A percentile compares a stretch with the other conserved stretches of the same genome.
phyloP scores from a whole-genome alignment of 1,139 yeast species.

The Pichia sp. region DNA sequence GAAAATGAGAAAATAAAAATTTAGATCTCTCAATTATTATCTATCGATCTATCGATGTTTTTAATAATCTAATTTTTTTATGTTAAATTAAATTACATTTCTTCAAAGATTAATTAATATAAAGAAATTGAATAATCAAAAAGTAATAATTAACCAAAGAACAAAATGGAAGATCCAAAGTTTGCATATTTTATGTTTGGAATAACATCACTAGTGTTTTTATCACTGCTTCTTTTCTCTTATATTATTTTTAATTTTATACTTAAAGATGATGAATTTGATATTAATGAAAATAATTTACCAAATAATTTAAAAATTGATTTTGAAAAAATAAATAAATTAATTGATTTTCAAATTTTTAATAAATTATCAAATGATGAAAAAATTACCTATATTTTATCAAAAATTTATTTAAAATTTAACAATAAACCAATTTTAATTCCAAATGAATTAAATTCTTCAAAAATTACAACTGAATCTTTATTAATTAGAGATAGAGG shows the following conservation, averaged over 20 bases:
- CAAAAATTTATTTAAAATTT: slow-evolving; percentile 28
- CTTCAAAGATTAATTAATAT: no score
- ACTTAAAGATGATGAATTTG: slow-evolving; percentile 1
- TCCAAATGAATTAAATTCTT: slow-evolving; percentile 31
- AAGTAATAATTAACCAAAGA: no score
- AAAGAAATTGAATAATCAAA: no score
- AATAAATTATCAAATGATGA: slow-evolving; percentile 5
- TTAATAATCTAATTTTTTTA: no score
- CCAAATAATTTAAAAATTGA: slow-evolving; percentile 3
- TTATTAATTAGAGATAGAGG: slow-evolving; percentile 43
- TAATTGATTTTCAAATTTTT: not conserved
- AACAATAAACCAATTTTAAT: slow-evolving; percentile 35
- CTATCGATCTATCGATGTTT: no score
- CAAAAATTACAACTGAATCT: slow-evolving; percentile 30
- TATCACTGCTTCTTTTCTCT: slow-evolving; percentile 1
- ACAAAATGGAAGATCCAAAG: slow-evolving; percentile 1
- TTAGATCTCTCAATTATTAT: no score
- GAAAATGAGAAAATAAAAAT: no score
- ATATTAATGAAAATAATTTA: not conserved
- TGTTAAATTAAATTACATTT: no score
- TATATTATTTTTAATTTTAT: slow-evolving; percentile 4
- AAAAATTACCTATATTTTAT: slow-evolving; percentile 9
- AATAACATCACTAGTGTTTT: slow-evolving; percentile 1
- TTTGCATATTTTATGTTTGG: slow-evolving; percentile 8
- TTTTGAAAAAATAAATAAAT: slow-evolving; percentile 1